These are phyloP conservation scores for Spathaspora hagerdaliae DNA, from an alignment of 805 yeast genomes.

Conservation along the genomic window DNA sequence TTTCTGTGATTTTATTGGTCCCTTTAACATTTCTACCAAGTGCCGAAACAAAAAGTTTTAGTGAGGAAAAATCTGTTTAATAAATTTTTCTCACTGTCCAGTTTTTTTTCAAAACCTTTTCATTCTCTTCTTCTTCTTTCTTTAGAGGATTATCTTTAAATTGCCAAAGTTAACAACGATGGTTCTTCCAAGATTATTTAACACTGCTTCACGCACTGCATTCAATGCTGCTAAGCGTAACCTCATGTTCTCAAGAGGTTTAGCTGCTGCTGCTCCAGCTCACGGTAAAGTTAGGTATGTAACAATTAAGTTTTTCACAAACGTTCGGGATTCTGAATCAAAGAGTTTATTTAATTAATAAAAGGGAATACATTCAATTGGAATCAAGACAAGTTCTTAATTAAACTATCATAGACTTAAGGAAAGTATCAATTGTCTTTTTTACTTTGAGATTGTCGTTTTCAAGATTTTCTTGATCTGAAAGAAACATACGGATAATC, in stretches of 20 bases:
- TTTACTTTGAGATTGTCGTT: too few species aligned
- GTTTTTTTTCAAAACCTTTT: neutral
- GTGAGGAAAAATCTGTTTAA: neutral
- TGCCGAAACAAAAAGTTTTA: neutral
- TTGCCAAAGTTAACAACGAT: constrained; percentile 26
- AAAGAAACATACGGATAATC: too few species aligned
- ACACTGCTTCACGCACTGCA: constrained; percentile 73
- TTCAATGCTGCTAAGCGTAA: constrained; percentile 85
- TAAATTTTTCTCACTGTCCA: neutral
- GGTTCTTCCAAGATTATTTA: constrained; percentile 55
- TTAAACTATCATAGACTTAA: too few species aligned
- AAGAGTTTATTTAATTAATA: neutral
- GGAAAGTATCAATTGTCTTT: too few species aligned
- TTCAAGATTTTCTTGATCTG: too few species aligned
- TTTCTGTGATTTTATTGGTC: constrained; percentile 2
- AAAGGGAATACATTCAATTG: constrained; percentile 1
- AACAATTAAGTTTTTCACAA: constrained; percentile 5
- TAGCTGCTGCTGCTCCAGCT: constrained; percentile 72
- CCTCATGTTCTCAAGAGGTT: constrained; percentile 62
- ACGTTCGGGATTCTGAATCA: neutral
- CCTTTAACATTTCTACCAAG: neutral
- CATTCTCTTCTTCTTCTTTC: neutral
- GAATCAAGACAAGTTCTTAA: too few species aligned
- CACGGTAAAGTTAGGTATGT: constrained; percentile 89
- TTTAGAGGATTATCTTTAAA: constrained; percentile 10